Evolutionary conservation across 139 green algal species (phyloP).

Genomic region (Chlamydomonas sphaeroides): DNA sequence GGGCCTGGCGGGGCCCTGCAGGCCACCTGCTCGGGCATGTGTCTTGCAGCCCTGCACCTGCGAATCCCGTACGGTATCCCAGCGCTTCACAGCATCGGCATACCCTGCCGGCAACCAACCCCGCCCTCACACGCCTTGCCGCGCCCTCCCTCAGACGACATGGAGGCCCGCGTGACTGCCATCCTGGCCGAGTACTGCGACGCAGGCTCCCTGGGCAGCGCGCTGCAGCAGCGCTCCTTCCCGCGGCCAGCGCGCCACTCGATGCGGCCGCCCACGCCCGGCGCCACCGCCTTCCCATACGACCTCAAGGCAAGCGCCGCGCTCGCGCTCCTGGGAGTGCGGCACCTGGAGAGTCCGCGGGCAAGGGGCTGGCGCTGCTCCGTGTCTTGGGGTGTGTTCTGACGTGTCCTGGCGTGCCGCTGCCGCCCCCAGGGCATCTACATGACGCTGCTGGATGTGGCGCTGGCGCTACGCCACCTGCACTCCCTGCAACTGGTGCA

Average conservation of each 20-base stretch:
- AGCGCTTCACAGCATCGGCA: no score
- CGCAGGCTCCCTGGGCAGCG: background rate
- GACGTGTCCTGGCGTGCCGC: no score
- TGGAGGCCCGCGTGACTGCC: slow-evolving; percentile 4
- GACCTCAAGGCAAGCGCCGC: background rate
- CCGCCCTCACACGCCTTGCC: no score
- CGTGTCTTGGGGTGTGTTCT: no score
- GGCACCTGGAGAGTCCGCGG: no score
- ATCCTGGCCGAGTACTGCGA: slow-evolving; percentile 36
- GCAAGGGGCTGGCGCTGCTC: no score
- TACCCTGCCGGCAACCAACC: no score
- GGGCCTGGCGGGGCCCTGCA: no score
- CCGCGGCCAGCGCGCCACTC: background rate
- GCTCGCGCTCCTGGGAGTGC: background rate
- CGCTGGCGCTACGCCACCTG: slow-evolving; percentile 54
- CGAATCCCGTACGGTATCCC: no score
- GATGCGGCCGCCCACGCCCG: background rate
- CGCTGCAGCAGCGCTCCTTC: background rate
- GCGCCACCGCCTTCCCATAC: background rate
- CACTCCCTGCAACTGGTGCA: slow-evolving; percentile 74
- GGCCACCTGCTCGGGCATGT: no score
- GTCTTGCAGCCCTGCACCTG: no score
- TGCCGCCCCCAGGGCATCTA: slow-evolving; percentile 14
- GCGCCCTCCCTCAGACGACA: background rate
- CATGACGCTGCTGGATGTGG: slow-evolving; percentile 48